A percentile compares a stretch with the other conserved stretches of the same genome.
Evolutionary conservation across 2,329 filamentous ascomycete species (phyloP).

Genomic region (Colletotrichum tofieldiae): DNA sequence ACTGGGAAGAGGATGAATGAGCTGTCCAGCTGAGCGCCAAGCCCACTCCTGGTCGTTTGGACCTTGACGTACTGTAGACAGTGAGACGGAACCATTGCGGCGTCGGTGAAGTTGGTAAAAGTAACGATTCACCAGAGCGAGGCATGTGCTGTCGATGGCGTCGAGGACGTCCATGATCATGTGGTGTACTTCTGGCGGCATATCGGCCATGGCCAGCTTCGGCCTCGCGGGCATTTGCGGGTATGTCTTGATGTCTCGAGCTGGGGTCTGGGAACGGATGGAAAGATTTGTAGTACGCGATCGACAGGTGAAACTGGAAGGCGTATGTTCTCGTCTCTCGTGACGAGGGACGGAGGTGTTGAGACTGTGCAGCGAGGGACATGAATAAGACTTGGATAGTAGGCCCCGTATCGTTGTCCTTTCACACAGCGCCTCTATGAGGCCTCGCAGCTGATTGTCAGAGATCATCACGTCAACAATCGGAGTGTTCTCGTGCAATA

Average conservation of each 20-base stretch:
- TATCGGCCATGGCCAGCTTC: background rate
- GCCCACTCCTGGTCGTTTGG: background rate
- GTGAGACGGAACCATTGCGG: background rate
- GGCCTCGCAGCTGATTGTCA: background rate
- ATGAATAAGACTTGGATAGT: background rate
- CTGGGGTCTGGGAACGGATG: no score
- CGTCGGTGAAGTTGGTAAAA: background rate
- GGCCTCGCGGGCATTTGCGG: background rate
- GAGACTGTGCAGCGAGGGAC: background rate
- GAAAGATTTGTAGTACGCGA: background rate
- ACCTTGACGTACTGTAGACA: background rate
- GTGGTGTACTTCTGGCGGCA: constrained; percentile 12
- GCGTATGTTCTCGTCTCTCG: no score
- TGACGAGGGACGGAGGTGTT: background rate
- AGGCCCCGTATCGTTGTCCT: background rate
- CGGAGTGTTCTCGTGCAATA: no score
- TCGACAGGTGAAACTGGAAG: background rate
- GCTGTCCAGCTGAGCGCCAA: background rate
- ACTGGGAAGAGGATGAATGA: background rate
- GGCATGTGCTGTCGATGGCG: constrained; percentile 1
- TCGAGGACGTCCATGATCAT: constrained; percentile 1
- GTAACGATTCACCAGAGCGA: background rate
- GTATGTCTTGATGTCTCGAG: background rate
- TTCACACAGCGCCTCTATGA: background rate
- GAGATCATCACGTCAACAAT: background rate